These are phyloP conservation scores for Gracilaria caudata DNA, from an alignment of 23 red algal species.

Conservation along the genomic window DNA sequence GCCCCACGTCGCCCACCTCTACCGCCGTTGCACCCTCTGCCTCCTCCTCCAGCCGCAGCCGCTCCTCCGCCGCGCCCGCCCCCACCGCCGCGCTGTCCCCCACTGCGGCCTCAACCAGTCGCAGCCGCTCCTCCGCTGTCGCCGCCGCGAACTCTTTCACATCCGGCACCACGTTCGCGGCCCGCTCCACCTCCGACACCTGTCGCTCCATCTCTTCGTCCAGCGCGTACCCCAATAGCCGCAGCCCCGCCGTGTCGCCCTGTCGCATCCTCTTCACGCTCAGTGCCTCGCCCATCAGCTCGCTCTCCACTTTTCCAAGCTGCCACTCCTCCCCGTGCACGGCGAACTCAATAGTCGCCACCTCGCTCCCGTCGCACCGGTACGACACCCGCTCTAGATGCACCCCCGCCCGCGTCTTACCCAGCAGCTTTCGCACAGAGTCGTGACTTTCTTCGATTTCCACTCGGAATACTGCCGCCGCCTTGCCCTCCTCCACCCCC, in stretches of 20 bases:
- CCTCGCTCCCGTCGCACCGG: constrained; percentile 21
- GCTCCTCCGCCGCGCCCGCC: not conserved
- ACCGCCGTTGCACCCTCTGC: not conserved
- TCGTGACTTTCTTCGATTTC: constrained; percentile 35
- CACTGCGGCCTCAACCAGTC: not conserved
- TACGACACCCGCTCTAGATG: constrained; percentile 37
- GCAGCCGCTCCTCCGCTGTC: not conserved
- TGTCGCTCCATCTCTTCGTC: not conserved
- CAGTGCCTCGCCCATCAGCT: constrained; percentile 35
- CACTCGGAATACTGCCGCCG: constrained; percentile 26
- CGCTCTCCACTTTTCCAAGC: constrained; percentile 37
- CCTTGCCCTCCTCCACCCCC: not conserved
- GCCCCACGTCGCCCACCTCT: not conserved
- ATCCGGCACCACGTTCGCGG: constrained; percentile 16
- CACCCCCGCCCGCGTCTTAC: constrained; percentile 18
- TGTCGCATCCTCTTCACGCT: constrained; percentile 32
- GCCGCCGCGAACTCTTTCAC: not conserved
- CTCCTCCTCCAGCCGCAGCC: not conserved
- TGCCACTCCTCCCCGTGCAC: constrained; percentile 46
- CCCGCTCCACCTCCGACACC: constrained; percentile 23
- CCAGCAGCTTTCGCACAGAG: constrained; percentile 40
- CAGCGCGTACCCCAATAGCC: constrained; percentile 15
- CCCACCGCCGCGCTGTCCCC: not conserved
- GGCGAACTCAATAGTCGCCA: constrained; percentile 12
- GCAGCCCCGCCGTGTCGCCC: constrained; percentile 6